phyloP scores from a whole-genome alignment of 2,329 filamentous ascomycete species.

The Aspergillus niger region DNA sequence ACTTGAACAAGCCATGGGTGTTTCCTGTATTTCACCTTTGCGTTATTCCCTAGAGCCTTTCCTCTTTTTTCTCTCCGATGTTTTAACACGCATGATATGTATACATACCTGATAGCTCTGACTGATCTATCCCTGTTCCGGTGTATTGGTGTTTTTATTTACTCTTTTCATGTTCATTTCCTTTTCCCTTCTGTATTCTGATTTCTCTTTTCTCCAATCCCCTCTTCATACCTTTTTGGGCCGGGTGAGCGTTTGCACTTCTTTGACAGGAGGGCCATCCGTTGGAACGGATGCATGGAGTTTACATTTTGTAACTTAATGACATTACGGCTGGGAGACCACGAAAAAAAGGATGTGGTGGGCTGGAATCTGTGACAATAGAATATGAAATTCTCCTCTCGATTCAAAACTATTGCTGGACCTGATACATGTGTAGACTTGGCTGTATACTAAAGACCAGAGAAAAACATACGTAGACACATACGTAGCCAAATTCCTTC shows the following conservation, averaged over 20 bases:
- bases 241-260: constrained; percentile 22
- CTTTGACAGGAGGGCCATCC: constrained; percentile 17
- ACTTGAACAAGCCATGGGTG: constrained; percentile 11
- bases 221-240: constrained; percentile 27
- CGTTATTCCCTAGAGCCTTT: constrained; percentile 29
- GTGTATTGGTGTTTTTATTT: constrained; percentile 41
- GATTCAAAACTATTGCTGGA: constrained; percentile 20
- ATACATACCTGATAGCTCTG: constrained; percentile 40
- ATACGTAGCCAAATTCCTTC: neutral
- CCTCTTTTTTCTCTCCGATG: constrained; percentile 30
- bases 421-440: neutral
- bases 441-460: too few species aligned
- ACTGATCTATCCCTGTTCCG: constrained; percentile 27
- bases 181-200: constrained; percentile 15
- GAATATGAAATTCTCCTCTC: constrained; percentile 47
- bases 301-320: constrained; percentile 44
- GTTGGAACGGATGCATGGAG: constrained; percentile 29
- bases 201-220: constrained; percentile 14
- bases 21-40: constrained; percentile 25
- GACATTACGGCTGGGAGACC: constrained; percentile 41
- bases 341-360: constrained; percentile 37
- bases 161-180: constrained; percentile 23
- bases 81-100: constrained; percentile 37
- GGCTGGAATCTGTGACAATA: constrained; percentile 42
- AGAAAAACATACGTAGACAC: neutral